Evolutionary conservation across 2,329 filamentous ascomycete species (phyloP).

Genomic region (Colletotrichum shisoi): DNA sequence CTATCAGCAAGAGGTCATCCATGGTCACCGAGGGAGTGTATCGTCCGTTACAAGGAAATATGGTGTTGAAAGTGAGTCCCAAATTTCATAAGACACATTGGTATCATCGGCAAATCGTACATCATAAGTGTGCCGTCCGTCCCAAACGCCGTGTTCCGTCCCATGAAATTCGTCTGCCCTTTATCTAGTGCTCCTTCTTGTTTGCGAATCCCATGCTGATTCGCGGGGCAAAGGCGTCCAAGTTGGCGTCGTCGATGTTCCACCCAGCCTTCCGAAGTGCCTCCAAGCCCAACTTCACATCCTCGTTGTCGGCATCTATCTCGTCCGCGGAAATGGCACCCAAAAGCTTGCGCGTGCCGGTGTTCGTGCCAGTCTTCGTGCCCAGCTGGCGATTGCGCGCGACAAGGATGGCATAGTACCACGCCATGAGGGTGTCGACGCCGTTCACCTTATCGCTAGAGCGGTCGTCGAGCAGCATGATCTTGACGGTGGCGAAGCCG

Average conservation of each 20-base stretch:
- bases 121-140: background rate
- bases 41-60: background rate
- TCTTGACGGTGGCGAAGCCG: slow-evolving; percentile 11
- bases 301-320: background rate
- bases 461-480: slow-evolving; percentile 24
- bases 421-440: background rate
- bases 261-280: slow-evolving; percentile 12
- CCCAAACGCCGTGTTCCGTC: background rate
- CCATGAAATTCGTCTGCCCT: background rate
- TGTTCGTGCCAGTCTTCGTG: background rate
- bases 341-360: background rate
- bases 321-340: slow-evolving; percentile 4
- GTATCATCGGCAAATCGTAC: slow-evolving; percentile 13
- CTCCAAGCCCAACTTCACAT: background rate
- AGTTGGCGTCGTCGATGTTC: slow-evolving; percentile 1
- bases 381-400: background rate
- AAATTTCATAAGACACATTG: background rate
- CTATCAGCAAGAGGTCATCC: background rate
- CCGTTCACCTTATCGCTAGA: background rate
- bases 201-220: background rate
- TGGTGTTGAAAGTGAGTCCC: background rate
- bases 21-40: no score
- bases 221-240: slow-evolving; percentile 13
- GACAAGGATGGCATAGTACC: slow-evolving; percentile 13
- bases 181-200: slow-evolving; percentile 11